Base-by-base conservation (phyloP, 1,139 yeast genomes). In the Blastobotrys aristatus region DNA sequence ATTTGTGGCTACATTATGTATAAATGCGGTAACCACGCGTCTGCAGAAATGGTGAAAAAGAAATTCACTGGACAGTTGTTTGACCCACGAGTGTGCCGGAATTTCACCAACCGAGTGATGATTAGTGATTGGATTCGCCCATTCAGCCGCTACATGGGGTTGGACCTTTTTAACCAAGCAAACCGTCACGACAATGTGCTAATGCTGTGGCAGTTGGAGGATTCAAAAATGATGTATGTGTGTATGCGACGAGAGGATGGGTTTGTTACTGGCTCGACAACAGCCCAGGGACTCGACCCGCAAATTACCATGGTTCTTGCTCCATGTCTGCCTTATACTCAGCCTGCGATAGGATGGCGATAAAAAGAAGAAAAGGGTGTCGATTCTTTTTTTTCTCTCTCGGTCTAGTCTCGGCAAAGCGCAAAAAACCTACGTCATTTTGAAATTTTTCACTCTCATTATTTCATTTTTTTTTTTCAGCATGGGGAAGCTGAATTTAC, bases 21-120 rank as follows among this genome's bases (percentile, higher is more conserved):
- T 26, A 13, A 21, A n/a, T n/a, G n/a, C n/a, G n/a, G n/a, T n/a
- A n/a, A n/a, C n/a, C n/a, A n/a, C n/a, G n/a, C n/a, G n/a, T n/a
- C n/a, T n/a, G n/a, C n/a, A n/a, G n/a, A n/a, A n/a, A n/a, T n/a
- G n/a, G 34, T 22, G 16, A 33, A 20, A 31, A 31, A n/a, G 14
- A 20, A 22, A 18, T 44, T 44, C 43, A n/a, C 17, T 14, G 47
- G 42, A 27, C 20, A 38, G 38, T 31, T 44, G 7, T 44, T 44
- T 21, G 43, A 44, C 33, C 47, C 47, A 14, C 13, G 44, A 22
- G 22, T 32, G 2, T 17, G 26, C n/a, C 4, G 22, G 33, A 4
- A 4, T 14, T 3, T 26, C 21, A 10, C 32, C 16, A 13, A 3
- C 37, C 17, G 20, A 11, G 16, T 18, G 21, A 16, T 41, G 8